phyloP scores from a whole-genome alignment of 345 rosid genomes.

The Gossypium rotundifolium region DNA sequence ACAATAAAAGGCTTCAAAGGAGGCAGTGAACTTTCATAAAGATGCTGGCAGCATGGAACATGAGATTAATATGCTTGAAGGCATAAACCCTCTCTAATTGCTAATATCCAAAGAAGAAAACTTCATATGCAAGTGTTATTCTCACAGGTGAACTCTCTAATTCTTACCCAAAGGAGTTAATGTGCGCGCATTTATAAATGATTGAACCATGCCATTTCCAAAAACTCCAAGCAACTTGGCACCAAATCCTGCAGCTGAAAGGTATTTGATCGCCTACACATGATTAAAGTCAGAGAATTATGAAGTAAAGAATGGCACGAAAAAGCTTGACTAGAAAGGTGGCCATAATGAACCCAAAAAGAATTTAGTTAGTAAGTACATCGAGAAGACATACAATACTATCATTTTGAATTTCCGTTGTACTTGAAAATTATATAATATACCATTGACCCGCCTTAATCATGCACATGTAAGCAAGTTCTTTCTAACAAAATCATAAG shows the following conservation, averaged over 20 bases:
- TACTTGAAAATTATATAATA: neutral
- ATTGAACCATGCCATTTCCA: conserved; percentile 95
- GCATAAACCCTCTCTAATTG: neutral
- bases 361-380: neutral
- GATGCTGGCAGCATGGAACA: neutral
- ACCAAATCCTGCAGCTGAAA: conserved; percentile 96
- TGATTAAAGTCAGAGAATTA: neutral
- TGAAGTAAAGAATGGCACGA: conserved; percentile 4
- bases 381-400: neutral
- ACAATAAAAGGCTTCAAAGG: neutral
- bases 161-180: conserved; percentile 61
- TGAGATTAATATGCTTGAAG: neutral
- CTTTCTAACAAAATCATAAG: neutral
- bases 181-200: conserved; percentile 81
- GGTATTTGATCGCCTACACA: conserved; percentile 79
- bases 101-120: neutral
- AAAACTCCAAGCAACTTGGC: conserved; percentile 90
- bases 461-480: neutral
- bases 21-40: neutral
- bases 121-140: neutral
- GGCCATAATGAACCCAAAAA: neutral
- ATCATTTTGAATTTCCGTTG: neutral
- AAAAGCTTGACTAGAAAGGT: neutral
- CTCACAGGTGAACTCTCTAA: neutral
- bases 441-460: neutral